Evolutionary conservation across 2,329 filamentous ascomycete species (phyloP).

Genomic region (Aspergillus fructus): DNA sequence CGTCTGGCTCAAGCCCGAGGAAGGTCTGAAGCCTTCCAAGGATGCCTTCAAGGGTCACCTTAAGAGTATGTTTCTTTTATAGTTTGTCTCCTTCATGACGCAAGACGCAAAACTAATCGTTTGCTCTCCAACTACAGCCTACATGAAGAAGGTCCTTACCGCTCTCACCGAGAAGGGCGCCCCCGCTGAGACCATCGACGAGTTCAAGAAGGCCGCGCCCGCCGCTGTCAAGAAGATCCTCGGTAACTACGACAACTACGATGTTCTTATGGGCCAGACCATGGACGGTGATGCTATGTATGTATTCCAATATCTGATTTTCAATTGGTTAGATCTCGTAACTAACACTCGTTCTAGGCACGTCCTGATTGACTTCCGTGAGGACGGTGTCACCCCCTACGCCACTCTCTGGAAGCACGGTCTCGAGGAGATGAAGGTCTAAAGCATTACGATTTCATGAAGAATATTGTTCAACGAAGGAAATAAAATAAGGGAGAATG

Average conservation of each 20-base stretch:
- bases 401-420: constrained; percentile 96
- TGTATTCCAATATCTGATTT: constrained; percentile 39
- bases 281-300: constrained; percentile 95
- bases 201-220: constrained; percentile 75
- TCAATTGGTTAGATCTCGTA: neutral
- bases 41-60: constrained; percentile 79
- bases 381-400: constrained; percentile 89
- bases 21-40: constrained; percentile 62
- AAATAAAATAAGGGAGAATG: constrained; percentile 23
- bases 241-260: constrained; percentile 92
- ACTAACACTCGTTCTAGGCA: constrained; percentile 55
- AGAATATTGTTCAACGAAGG: constrained; percentile 19
- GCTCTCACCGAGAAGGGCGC: constrained; percentile 64
- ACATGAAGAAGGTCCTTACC: constrained; percentile 87
- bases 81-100: neutral
- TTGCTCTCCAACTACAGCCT: constrained; percentile 53
- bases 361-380: constrained; percentile 93
- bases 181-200: constrained; percentile 65
- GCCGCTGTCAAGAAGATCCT: constrained; percentile 79
- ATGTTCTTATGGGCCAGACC: constrained; percentile 88
- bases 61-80: constrained; percentile 63
- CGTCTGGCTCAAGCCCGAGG: constrained; percentile 54
- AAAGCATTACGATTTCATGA: constrained; percentile 37
- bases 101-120: neutral
- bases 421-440: constrained; percentile 86